A percentile compares a stretch with the other conserved stretches of the same genome.
These are phyloP conservation scores for Ganoderma lucidum DNA, from an alignment of 1,284 basidiomycete genomes.

Conservation along the genomic window DNA sequence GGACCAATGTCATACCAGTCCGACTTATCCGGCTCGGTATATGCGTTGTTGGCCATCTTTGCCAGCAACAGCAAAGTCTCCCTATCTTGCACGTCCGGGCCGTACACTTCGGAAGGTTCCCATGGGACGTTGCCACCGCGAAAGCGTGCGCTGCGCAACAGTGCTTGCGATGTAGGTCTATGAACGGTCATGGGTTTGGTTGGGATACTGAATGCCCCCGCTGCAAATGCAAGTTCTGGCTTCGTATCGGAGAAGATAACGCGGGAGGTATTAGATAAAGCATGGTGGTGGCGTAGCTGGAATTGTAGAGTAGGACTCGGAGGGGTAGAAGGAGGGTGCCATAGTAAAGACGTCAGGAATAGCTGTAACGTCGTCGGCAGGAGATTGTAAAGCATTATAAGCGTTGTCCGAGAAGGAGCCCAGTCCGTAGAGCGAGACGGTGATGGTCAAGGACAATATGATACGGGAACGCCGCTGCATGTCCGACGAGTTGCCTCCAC, in stretches of 20 bases:
- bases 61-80: constrained; percentile 85
- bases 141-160: constrained; percentile 54
- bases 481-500: neutral
- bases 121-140: constrained; percentile 54
- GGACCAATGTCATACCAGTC: constrained; percentile 83
- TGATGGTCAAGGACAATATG: neutral
- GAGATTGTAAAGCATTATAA: constrained; percentile 32
- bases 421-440: neutral
- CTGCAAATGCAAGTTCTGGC: constrained; percentile 8
- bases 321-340: constrained; percentile 13
- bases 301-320: constrained; percentile 49
- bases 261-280: constrained; percentile 41
- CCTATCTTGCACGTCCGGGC: constrained; percentile 80
- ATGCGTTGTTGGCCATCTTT: constrained; percentile 95
- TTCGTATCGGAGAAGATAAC: constrained; percentile 36
- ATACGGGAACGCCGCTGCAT: neutral
- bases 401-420: neutral
- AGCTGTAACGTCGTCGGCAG: constrained; percentile 32
- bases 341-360: constrained; percentile 30
- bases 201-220: constrained; percentile 8
- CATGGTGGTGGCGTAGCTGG: constrained; percentile 72
- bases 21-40: constrained; percentile 56
- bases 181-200: constrained; percentile 24
- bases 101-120: constrained; percentile 65
- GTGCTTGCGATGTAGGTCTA: constrained; percentile 54